These are phyloP conservation scores for Rhodotorula toruloides DNA, from an alignment of 768 basidiomycete species.

Conservation along the genomic window DNA sequence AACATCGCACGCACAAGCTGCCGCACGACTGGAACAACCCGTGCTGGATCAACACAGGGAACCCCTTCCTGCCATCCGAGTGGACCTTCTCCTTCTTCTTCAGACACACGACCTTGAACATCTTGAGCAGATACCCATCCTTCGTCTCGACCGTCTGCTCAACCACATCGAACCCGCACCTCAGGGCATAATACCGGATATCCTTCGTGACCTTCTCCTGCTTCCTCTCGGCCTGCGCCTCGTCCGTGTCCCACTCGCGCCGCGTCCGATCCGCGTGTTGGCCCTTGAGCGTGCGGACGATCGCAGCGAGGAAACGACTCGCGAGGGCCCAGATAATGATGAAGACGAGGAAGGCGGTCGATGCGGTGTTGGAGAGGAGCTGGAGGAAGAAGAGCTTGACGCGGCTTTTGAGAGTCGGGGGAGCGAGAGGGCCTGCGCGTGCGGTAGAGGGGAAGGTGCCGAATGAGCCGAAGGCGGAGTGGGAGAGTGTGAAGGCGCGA, in stretches of 20 bases:
- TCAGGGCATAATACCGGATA: constrained; percentile 51
- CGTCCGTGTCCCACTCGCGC: constrained; percentile 48
- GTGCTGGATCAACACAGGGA: constrained; percentile 53
- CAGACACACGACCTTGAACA: constrained; percentile 44
- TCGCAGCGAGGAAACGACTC: neutral
- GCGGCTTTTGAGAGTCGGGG: constrained; percentile 31
- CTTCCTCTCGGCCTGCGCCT: constrained; percentile 45
- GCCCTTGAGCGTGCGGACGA: constrained; percentile 8
- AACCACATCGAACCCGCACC: constrained; percentile 51
- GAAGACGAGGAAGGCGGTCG: constrained; percentile 49
- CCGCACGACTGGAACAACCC: constrained; percentile 54
- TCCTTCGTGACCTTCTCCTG: constrained; percentile 50
- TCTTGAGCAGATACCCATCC: constrained; percentile 52
- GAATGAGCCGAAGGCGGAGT: constrained; percentile 36
- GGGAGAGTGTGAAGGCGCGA: constrained; percentile 36
- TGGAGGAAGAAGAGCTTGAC: constrained; percentile 47
- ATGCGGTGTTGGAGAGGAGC: constrained; percentile 47
- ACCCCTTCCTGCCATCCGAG: constrained; percentile 45
- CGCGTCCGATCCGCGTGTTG: neutral
- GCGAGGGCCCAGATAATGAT: constrained; percentile 52
- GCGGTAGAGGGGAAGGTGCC: constrained; percentile 36
- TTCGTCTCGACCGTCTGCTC: constrained; percentile 52
- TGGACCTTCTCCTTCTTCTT: constrained; percentile 29
- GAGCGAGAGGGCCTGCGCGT: constrained; percentile 29
- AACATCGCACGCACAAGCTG: constrained; percentile 45